Evolutionary conservation across 805 yeast species (phyloP).

Genomic region (Candida chilensis): DNA sequence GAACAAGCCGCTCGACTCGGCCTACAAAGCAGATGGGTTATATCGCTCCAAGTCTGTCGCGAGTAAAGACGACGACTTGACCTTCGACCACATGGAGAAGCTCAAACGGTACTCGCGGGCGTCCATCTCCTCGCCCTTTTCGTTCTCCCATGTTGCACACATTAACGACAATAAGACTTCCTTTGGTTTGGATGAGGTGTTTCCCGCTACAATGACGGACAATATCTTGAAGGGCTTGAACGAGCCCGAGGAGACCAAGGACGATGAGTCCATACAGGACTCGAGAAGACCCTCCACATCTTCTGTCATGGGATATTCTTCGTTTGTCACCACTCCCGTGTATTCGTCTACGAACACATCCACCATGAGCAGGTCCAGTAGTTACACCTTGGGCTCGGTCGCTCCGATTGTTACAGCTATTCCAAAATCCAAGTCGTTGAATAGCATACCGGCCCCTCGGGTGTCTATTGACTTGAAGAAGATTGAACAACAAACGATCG

Average conservation of each 20-base stretch:
- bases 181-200: conserved; percentile 18
- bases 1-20: no score
- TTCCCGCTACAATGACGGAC: conserved; percentile 5
- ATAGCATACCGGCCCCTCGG: not conserved
- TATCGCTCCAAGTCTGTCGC: not conserved
- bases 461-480: not conserved
- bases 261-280: not conserved
- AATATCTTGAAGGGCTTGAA: conserved; percentile 1
- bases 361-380: not conserved
- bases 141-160: conserved; percentile 20
- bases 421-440: not conserved
- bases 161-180: conserved; percentile 12
- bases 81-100: conserved; percentile 1
- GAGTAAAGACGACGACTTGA: not conserved
- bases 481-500: not conserved
- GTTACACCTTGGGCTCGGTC: not conserved
- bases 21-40: no score
- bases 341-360: not conserved
- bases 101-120: not conserved
- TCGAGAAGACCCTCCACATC: not conserved
- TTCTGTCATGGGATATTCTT: not conserved
- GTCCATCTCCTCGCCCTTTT: conserved; percentile 18
- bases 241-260: conserved; percentile 1
- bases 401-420: not conserved
- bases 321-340: not conserved